Conservation (phyloP, 1,284 basidiomycete species). For the Xerocomus nothofagi region DNA sequence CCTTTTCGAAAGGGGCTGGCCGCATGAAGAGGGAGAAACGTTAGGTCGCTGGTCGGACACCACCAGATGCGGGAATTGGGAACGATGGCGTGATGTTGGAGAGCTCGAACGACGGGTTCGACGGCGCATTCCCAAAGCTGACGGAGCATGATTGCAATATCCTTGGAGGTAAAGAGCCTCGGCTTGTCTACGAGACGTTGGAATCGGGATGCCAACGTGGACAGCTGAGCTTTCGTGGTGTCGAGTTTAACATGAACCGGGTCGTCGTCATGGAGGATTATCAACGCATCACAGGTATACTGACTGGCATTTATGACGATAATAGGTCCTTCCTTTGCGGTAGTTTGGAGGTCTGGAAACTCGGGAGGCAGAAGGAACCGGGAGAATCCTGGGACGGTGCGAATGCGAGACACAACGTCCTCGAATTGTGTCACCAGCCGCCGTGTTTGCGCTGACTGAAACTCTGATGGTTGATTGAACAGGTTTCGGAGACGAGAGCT, state of each 20-base stretch:
- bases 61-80: slow-evolving; percentile 38
- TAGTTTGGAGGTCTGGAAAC: slow-evolving; percentile 25
- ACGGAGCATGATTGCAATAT: slow-evolving; percentile 19
- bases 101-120: slow-evolving; percentile 23
- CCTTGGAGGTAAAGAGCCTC: not conserved
- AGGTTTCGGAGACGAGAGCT: slow-evolving; percentile 8
- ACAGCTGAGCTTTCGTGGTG: slow-evolving; percentile 3
- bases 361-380: slow-evolving; percentile 19
- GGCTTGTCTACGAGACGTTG: slow-evolving; percentile 1
- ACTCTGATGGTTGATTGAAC: not conserved
- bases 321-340: slow-evolving; percentile 33
- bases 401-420: slow-evolving; percentile 5
- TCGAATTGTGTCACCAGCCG: slow-evolving; percentile 3
- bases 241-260: slow-evolving; percentile 18
- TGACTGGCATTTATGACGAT: slow-evolving; percentile 32
- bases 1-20: slow-evolving; percentile 22
- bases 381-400: slow-evolving; percentile 4
- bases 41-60: slow-evolving; percentile 37
- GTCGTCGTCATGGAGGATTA: slow-evolving; percentile 12
- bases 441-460: not conserved
- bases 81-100: slow-evolving; percentile 10
- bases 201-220: not conserved
- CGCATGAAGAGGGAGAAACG: slow-evolving; percentile 39
- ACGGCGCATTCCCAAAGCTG: slow-evolving; percentile 30
- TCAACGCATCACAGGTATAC: slow-evolving; percentile 27